Percentiles rank a stretch among this genome's conserved stretches.
phyloP scores from a whole-genome alignment of 208 protist species.

The Leishmania mexicana region DNA sequence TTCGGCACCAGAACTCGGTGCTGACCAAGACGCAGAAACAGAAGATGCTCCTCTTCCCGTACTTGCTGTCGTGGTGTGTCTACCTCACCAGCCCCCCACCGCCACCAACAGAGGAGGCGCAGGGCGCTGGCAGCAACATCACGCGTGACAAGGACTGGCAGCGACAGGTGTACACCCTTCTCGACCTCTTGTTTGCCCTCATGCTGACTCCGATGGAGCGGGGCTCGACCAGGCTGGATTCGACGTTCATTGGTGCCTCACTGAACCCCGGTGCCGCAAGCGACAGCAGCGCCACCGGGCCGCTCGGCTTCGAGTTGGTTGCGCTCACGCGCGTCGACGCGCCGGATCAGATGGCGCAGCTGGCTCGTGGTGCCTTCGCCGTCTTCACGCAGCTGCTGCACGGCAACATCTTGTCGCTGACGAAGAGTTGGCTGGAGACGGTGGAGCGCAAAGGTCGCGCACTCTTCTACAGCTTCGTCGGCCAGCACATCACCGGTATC shows the following conservation, averaged over 20 bases:
- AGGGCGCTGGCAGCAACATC: slow-evolving; percentile 2
- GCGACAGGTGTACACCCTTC: slow-evolving; percentile 56
- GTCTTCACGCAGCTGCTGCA: slow-evolving; percentile 77
- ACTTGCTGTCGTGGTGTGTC: slow-evolving; percentile 73
- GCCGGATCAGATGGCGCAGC: slow-evolving; percentile 57
- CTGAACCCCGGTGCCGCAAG: slow-evolving; percentile 5
- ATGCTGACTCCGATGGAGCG: slow-evolving; percentile 58
- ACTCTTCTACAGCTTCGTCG: slow-evolving; percentile 70
- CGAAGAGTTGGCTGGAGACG: slow-evolving; percentile 84
- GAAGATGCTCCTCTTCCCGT: slow-evolving; percentile 80
- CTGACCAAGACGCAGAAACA: slow-evolving; percentile 85
- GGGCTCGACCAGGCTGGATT: slow-evolving; percentile 46
- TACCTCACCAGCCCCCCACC: slow-evolving; percentile 43
- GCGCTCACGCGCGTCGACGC: slow-evolving; percentile 64
- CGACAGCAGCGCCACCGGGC: slow-evolving; percentile 25
- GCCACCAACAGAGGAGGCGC: slow-evolving; percentile 16
- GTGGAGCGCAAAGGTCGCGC: slow-evolving; percentile 74
- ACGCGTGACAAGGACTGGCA: slow-evolving; percentile 41
- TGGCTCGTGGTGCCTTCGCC: slow-evolving; percentile 78
- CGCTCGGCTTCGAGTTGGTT: slow-evolving; percentile 43
- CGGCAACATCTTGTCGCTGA: slow-evolving; percentile 50
- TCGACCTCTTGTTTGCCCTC: slow-evolving; percentile 75
- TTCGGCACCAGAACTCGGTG: slow-evolving; percentile 55
- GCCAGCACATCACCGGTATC: slow-evolving; percentile 61
- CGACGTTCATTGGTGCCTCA: slow-evolving; percentile 66